Evolutionary conservation across 306 rosid genomes (phyloP), one percentile per base, ranked within the genome.

Genomic region (Psophocarpus tetragonolobus): DNA sequence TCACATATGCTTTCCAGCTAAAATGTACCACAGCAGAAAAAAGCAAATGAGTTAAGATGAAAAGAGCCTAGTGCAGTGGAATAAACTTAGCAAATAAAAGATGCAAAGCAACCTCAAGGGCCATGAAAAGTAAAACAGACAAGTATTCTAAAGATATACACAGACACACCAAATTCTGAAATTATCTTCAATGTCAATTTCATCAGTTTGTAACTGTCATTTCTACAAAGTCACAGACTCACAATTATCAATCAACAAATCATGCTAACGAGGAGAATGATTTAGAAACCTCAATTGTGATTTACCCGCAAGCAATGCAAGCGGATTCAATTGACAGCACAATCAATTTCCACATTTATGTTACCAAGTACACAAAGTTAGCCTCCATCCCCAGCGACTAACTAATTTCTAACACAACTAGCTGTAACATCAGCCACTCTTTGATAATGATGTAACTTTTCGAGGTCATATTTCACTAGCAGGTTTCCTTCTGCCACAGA

Each of bases 1-100:
- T 96, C 99, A 39, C 90, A 85, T 77, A 96, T 96, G 87, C 97
- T 96, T 83, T 93, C 98, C 24, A 96, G 79, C 99, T 96, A 80
- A 41, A 82, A 82, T 50, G 20, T 45, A 73, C 57, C 75, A 65
- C 8, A 72, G 20, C 15, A 67, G 14, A 78, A 56, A 60, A 20
- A 51, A 1, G 5, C 35, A 74, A 62, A 53, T 68, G 42, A 8
- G 44, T 51, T 48, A 69, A 79, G 58, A 73, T 10, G 4, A 56
- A 42, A 6, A 54, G 60, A 81, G 26, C 65, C 30, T 68, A 20
- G 62, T 45, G 23, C 64, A 81, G 54, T 4, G 10, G 41, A 24
- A 57, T 57, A 23, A 35, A n/a, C 13, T 23, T 20, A 1, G n/a
- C 15, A 42, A 26, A 42, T 8, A 68, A 50, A 33, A 83, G 64